Percentiles rank a stretch among this genome's conserved stretches.
phyloP scores from a whole-genome alignment of 2,329 filamentous ascomycete genomes.

The Colletotrichum destructivum region DNA sequence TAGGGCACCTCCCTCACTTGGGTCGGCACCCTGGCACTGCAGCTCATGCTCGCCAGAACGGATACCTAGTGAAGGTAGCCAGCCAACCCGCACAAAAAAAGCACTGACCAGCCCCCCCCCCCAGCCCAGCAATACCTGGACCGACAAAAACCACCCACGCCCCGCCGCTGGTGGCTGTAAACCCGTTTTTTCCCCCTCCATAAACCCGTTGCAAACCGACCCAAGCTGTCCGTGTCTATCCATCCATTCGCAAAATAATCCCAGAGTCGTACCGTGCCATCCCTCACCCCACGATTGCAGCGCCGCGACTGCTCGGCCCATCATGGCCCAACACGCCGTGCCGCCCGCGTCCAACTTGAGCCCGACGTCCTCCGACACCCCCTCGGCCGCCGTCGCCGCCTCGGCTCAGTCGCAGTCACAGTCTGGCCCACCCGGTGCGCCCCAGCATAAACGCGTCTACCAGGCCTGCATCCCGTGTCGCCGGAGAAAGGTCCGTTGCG shows the following conservation, averaged over 20 bases:
- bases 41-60: not conserved
- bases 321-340: conserved; percentile 48
- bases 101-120: conserved; percentile 15
- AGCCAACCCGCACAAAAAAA: conserved; percentile 5
- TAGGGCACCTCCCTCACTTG: no score
- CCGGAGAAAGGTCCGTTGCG: conserved; percentile 74
- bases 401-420: conserved; percentile 19
- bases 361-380: conserved; percentile 41
- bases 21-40: no score
- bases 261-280: conserved; percentile 37
- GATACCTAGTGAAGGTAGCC: no score
- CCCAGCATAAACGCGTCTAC: conserved; percentile 74
- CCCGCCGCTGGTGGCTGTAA: conserved; percentile 36
- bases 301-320: conserved; percentile 37
- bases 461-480: conserved; percentile 76
- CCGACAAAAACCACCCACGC: conserved; percentile 39
- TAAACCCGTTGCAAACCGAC: conserved; percentile 52
- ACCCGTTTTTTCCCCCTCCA: conserved; percentile 44
- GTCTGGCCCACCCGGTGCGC: conserved; percentile 19
- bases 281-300: conserved; percentile 39
- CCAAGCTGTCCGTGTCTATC: conserved; percentile 42
- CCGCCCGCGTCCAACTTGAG: conserved; percentile 38
- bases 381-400: conserved; percentile 39
- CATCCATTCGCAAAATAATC: conserved; percentile 32
- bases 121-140: conserved; percentile 18